These are phyloP conservation scores for Candida sp. DNA, from an alignment of 1,139 yeast species.

Conservation along the genomic window DNA sequence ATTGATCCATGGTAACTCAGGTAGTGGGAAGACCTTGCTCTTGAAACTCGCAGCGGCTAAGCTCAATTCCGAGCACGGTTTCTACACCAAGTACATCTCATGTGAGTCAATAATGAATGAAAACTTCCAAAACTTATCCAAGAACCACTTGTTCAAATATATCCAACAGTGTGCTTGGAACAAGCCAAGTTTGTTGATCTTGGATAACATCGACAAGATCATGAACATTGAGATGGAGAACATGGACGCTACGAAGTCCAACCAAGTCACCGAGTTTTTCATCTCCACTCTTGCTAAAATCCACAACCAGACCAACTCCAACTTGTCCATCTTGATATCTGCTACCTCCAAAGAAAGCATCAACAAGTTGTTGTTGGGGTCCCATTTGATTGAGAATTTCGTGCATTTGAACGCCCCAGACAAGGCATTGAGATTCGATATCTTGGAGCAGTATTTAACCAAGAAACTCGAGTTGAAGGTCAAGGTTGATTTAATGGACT, in stretches of 20 bases:
- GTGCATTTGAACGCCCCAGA: slow-evolving; percentile 72
- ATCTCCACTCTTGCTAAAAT: slow-evolving; percentile 42
- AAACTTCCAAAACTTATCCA: slow-evolving; percentile 37
- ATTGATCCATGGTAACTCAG: slow-evolving; percentile 74
- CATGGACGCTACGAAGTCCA: slow-evolving; percentile 60
- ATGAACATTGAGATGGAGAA: slow-evolving; percentile 78
- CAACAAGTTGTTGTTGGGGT: slow-evolving; percentile 63
- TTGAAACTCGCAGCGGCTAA: slow-evolving; percentile 44
- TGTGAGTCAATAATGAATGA: slow-evolving; percentile 67
- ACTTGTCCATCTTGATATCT: slow-evolving; percentile 58
- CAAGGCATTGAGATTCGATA: slow-evolving; percentile 58
- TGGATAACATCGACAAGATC: slow-evolving; percentile 84
- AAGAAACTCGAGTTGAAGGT: slow-evolving; percentile 31
- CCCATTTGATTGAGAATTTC: slow-evolving; percentile 73
- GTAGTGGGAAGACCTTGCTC: slow-evolving; percentile 78
- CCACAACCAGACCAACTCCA: slow-evolving; percentile 44
- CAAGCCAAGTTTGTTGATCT: slow-evolving; percentile 72
- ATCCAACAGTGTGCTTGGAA: slow-evolving; percentile 76
- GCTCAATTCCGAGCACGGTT: slow-evolving; percentile 41
- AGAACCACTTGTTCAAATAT: slow-evolving; percentile 50
- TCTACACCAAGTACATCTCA: slow-evolving; percentile 45
- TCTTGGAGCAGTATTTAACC: slow-evolving; percentile 52
- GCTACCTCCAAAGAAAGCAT: slow-evolving; percentile 68
- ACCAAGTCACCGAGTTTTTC: slow-evolving; percentile 57
- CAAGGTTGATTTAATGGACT: slow-evolving; percentile 66